Percentiles rank a stretch among this genome's conserved stretches.
Conservation (phyloP, 2,329 filamentous ascomycete species). For the Parafenestella ontariensis region DNA sequence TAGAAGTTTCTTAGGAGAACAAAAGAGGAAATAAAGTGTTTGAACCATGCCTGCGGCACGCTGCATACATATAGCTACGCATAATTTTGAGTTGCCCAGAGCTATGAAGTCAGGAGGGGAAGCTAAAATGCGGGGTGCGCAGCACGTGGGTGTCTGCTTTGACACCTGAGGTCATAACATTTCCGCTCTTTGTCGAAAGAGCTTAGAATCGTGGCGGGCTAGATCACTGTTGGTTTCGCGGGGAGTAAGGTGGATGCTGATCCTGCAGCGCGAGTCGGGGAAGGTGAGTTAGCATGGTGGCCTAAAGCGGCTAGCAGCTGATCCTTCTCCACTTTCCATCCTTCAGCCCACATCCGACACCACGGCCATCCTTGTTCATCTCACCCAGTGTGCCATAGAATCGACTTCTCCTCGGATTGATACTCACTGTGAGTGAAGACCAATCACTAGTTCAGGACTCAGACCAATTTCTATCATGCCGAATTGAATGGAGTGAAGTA, state of each 20-base stretch:
- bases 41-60: conserved; percentile 3
- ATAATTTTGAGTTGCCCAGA: conserved; percentile 10
- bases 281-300: neutral
- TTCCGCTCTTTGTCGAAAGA: conserved; percentile 8
- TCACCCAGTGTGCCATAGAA: neutral
- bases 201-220: conserved; percentile 7
- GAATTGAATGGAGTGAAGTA: too few species aligned
- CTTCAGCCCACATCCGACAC: conserved; percentile 1
- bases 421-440: too few species aligned
- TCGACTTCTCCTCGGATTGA: neutral
- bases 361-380: neutral
- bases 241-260: neutral
- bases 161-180: conserved; percentile 17
- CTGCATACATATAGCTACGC: conserved; percentile 14
- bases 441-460: too few species aligned
- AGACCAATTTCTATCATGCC: too few species aligned
- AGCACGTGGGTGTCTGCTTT: conserved; percentile 34
- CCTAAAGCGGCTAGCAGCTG: neutral
- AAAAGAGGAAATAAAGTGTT: neutral
- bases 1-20: neutral
- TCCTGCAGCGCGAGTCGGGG: neutral
- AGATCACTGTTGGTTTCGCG: conserved; percentile 10
- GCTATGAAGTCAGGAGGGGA: conserved; percentile 39
- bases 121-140: conserved; percentile 33
- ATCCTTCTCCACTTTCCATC: neutral